Conservation (phyloP, 2,329 filamentous ascomycete genomes). For the Pyrenochaeta sp. region DNA sequence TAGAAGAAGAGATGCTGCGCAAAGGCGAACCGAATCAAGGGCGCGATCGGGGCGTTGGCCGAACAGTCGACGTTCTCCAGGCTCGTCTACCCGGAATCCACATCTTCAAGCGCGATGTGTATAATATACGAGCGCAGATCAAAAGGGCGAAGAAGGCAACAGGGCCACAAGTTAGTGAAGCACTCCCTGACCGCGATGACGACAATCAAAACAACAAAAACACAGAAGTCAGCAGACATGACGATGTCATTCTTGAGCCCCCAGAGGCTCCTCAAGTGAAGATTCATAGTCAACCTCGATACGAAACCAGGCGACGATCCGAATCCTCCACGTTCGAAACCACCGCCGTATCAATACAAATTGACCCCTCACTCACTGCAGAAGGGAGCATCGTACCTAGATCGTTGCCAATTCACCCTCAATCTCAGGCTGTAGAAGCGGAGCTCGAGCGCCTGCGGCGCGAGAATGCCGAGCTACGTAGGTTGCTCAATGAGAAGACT, state of each 20-base stretch:
- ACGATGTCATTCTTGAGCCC: background rate
- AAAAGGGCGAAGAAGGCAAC: constrained; percentile 41
- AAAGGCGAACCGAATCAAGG: constrained; percentile 36
- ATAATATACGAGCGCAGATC: constrained; percentile 47
- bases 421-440: background rate
- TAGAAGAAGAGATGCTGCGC: constrained; percentile 46
- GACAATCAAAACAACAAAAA: constrained; percentile 10
- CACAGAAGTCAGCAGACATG: background rate
- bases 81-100: constrained; percentile 40
- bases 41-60: constrained; percentile 42
- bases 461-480: constrained; percentile 33
- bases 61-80: constrained; percentile 42
- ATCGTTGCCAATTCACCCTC: constrained; percentile 14
- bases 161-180: constrained; percentile 35
- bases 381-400: constrained; percentile 24
- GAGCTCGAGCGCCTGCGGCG: constrained; percentile 32
- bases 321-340: background rate
- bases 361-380: constrained; percentile 32
- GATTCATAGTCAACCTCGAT: background rate
- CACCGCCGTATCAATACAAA: background rate
- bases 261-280: background rate
- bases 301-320: background rate
- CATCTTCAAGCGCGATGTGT: constrained; percentile 48
- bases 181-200: constrained; percentile 11
- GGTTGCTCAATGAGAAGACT: constrained; percentile 25